phyloP scores from a whole-genome alignment of 176 grass and related monocot species.

The Dactylis glomerata region DNA sequence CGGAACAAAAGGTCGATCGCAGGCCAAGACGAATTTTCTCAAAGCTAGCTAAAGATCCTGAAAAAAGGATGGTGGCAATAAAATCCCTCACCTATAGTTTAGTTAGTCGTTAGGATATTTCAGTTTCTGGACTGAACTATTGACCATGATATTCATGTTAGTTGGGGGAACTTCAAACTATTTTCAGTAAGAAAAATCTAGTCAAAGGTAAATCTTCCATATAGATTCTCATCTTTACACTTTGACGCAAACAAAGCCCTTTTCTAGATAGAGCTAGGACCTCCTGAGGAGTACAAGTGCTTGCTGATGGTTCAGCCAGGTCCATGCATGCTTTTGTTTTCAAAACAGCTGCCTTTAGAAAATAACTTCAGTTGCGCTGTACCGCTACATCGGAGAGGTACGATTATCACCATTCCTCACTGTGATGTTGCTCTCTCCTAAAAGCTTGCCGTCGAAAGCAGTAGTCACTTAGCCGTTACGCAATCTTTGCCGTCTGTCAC shows the following conservation, averaged over 20 bases:
- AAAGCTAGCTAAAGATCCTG: neutral
- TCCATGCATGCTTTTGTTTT: conserved; percentile 15
- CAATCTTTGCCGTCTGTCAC: conserved; percentile 42
- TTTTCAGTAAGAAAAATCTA: neutral
- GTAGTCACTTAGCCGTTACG: conserved; percentile 61
- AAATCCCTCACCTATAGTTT: neutral
- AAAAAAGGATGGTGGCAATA: neutral
- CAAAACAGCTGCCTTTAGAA: conserved; percentile 15
- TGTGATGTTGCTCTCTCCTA: conserved; percentile 30
- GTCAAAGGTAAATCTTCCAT: conserved; percentile 24
- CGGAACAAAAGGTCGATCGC: neutral
- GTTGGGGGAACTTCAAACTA: neutral
- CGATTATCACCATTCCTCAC: conserved; percentile 25
- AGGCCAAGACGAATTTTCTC: neutral
- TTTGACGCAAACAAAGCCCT: neutral
- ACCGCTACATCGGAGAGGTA: conserved; percentile 1
- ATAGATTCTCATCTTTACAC: conserved; percentile 27
- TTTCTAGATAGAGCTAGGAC: conserved; percentile 27
- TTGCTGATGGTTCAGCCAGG: conserved; percentile 5
- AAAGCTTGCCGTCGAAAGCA: conserved; percentile 42
- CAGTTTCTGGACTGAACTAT: neutral
- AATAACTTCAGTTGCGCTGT: conserved; percentile 6
- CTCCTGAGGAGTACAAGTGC: conserved; percentile 13
- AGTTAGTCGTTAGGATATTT: neutral
- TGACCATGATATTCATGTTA: neutral